Evolutionary conservation across 1,284 basidiomycete species (phyloP), one percentile per base, ranked within the genome.

Genomic region (Ustilago cynodontis): DNA sequence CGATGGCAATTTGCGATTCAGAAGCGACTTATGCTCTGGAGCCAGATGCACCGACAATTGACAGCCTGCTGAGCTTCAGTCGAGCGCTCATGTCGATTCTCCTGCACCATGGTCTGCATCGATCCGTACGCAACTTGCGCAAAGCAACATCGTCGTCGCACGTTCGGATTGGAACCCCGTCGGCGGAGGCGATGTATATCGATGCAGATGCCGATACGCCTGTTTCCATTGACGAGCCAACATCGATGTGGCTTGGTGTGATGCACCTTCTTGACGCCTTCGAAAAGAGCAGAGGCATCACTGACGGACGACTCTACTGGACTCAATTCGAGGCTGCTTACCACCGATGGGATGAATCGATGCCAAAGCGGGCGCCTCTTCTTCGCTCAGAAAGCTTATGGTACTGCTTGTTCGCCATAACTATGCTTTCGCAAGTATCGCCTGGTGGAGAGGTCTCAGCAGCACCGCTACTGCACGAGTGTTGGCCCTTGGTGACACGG

Each of bases 371-470:
- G 78, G 8, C 77, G 88, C 20, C 86, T 92, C 31, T 84, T 87
- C 56, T 80, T 82, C 47, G 78, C 88, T 59, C 83, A 53, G 82
- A 61, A 85, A 85, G 88, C 7, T 87, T 91, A 11, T 96, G 94
- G 93, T 90, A 88, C 55, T 88, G 89, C 4, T 88, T 93, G 9
- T 92, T 94, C 78, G 89, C 89, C 14, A 85, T 95, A 1, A 92
- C 90, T 65, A 89, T 91, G 0, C 85, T 97, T 4, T 93, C 93
- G 0, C 94, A 95, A 79, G 93, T 96, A 86, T 91, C 91, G 13
- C 52, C 78, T 0, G 82, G 88, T 0, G 95, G 94, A 14, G 61
- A 82, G 2, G 85, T 86, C 9, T 89, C 88, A 5, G 86, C 88
- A 14, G 84, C 81, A 2, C 86, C 88, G 35, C 88, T 88, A 10